A percentile compares a stretch with the other conserved stretches of the same genome.
phyloP scores from a whole-genome alignment of 345 rosid genomes.

The Salix viminalis region DNA sequence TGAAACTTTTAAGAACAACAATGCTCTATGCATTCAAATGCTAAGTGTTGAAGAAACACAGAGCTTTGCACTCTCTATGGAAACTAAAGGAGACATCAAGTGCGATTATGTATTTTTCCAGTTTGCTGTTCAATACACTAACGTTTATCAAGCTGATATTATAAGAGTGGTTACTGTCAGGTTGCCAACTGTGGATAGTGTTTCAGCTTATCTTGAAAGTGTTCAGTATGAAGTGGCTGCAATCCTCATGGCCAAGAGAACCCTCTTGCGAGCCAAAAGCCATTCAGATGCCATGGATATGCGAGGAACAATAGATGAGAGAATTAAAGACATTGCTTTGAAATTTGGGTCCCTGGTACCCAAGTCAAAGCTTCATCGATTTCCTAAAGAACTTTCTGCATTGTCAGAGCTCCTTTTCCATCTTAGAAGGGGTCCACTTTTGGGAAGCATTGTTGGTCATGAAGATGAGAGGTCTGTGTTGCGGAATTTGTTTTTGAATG shows the following conservation, averaged over 20 bases:
- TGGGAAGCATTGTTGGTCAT: constrained; percentile 94
- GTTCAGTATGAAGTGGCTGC: constrained; percentile 84
- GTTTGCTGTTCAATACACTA: constrained; percentile 71
- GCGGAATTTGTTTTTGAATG: constrained; percentile 78
- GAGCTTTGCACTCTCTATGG: constrained; percentile 84
- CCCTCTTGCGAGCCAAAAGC: constrained; percentile 65
- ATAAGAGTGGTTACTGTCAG: constrained; percentile 77
- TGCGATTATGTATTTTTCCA: constrained; percentile 69
- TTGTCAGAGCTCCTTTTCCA: constrained; percentile 88
- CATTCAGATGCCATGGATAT: constrained; percentile 63
- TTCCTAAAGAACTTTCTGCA: constrained; percentile 75
- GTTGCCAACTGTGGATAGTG: constrained; percentile 78
- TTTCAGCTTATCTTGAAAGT: constrained; percentile 79
- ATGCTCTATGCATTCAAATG: constrained; percentile 71
- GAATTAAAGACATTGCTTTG: constrained; percentile 79
- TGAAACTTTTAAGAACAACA: constrained; percentile 64
- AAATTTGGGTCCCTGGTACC: constrained; percentile 77
- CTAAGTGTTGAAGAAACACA: constrained; percentile 91
- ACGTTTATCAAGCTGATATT: constrained; percentile 83
- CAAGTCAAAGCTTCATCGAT: constrained; percentile 72
- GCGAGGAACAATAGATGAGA: constrained; percentile 76
- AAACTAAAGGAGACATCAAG: constrained; percentile 74
- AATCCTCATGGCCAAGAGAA: constrained; percentile 84
- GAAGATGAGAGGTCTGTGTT: constrained; percentile 95
- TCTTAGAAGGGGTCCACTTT: constrained; percentile 83